Evolutionary conservation across 768 basidiomycete species (phyloP), one percentile per base, ranked within the genome.

Genomic region (Russula abietina): DNA sequence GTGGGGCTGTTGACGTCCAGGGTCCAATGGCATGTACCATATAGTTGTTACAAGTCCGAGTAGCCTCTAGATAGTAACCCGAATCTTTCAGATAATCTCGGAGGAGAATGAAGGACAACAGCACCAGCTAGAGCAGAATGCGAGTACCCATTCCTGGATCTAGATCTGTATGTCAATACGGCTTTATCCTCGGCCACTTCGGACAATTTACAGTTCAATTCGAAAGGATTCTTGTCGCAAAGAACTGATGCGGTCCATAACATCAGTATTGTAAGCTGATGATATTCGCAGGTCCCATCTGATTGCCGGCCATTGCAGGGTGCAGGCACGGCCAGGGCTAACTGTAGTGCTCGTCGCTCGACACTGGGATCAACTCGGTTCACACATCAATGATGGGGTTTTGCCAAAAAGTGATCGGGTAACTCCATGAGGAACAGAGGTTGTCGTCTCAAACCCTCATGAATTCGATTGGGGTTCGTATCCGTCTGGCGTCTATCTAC

Each of bases 401-500:
- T 41, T 41, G 30, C 17, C 32, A 24, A 51, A 51, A 59, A 12
- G 33, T 41, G 52, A 43, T 50, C 57, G 49, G 49, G 59, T 59
- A 59, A 51, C 17, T 26, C 57, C 58, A 55, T 36, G 53, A 55
- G 45, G 52, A 43, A 38, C n/a, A 38, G 46, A 48, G 24, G n/a
- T 28, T 33, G 41, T 19, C 32, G 24, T 22, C 16, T 28, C 46
- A 26, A 33, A 36, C 32, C 30, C 55, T 41, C 55, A 50, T n/a
- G 24, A 39, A 48, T 22, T 50, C 28, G 19, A 43, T 38, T 61
- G 33, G 43, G 28, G 36, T 16, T 59, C 19, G 48, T 45, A 45
- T 60, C 39, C 63, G 32, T 43, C 32, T 49, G 33, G 32, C 19
- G 46, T 64, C 57, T 64, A 60, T 33, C 38, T 50, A 41, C 19